Evolutionary conservation across 331 rosid species (phyloP).

Genomic region (Pyrus hybrid): DNA sequence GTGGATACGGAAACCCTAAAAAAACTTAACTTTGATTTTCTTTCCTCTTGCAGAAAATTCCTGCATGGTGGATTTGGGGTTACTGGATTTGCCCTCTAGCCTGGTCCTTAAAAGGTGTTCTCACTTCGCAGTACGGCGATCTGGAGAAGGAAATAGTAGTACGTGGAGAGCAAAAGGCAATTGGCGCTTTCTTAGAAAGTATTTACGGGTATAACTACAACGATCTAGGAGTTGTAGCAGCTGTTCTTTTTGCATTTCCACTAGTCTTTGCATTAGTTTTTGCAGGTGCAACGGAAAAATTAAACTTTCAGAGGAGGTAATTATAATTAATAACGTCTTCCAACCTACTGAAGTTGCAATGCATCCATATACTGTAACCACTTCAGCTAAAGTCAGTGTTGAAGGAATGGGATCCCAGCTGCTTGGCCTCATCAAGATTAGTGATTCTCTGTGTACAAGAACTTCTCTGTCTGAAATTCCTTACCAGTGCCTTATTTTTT

Average conservation of each 20-base stretch:
- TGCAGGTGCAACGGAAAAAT: constrained; percentile 18
- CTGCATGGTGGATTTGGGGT: constrained; percentile 24
- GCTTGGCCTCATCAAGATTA: no score
- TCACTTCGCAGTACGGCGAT: constrained; percentile 29
- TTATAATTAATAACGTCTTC: not conserved
- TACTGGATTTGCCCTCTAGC: constrained; percentile 26
- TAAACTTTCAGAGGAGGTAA: constrained; percentile 25
- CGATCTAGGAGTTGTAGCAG: constrained; percentile 3
- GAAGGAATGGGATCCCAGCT: no score
- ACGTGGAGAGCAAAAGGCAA: constrained; percentile 7
- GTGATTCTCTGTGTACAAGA: no score
- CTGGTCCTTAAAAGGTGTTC: constrained; percentile 23
- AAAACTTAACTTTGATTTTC: not conserved
- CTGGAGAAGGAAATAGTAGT: constrained; percentile 5
- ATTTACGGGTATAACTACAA: constrained; percentile 13
- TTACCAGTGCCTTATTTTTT: no score
- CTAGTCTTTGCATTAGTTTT: constrained; percentile 14
- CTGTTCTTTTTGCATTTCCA: constrained; percentile 13
- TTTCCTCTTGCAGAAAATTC: constrained; percentile 15
- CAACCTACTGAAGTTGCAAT: not conserved
- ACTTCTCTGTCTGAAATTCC: no score
- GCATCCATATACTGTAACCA: not conserved
- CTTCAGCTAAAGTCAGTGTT: not conserved
- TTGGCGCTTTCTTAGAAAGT: constrained; percentile 5
- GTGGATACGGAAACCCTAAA: not conserved